These are phyloP conservation scores for Sporisorium reilianum DNA, from an alignment of 1,284 basidiomycete genomes.

Conservation along the genomic window DNA sequence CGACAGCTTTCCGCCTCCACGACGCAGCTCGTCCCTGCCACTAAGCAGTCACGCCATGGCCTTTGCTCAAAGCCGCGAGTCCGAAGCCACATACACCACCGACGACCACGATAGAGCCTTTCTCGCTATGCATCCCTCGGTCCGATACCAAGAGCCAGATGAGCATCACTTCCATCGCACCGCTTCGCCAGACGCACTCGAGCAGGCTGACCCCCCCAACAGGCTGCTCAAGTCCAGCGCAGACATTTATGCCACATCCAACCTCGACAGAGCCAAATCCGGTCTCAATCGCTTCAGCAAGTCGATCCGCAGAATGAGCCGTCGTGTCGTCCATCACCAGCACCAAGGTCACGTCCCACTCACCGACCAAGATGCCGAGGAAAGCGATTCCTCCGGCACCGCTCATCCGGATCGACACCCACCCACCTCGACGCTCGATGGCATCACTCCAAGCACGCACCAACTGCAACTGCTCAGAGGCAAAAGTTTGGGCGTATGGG, in stretches of 20 bases:
- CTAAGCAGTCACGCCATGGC: conserved; percentile 16
- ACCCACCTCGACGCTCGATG: background rate
- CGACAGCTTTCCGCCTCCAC: conserved; percentile 9
- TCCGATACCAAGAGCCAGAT: conserved; percentile 21
- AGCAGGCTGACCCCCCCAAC: conserved; percentile 13
- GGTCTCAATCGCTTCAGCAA: conserved; percentile 56
- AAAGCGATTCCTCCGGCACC: conserved; percentile 41
- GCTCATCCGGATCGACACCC: conserved; percentile 5
- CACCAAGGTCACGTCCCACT: conserved; percentile 45
- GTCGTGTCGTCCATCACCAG: conserved; percentile 81
- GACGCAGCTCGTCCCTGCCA: conserved; percentile 29
- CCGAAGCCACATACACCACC: conserved; percentile 28
- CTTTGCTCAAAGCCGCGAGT: conserved; percentile 19
- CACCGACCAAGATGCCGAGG: conserved; percentile 43
- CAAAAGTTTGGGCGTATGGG: conserved; percentile 81
- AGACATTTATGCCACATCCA: conserved; percentile 39
- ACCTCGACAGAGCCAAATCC: conserved; percentile 34
- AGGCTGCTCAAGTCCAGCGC: conserved; percentile 50
- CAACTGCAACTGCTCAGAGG: conserved; percentile 75
- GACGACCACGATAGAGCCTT: conserved; percentile 41
- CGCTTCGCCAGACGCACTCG: conserved; percentile 40
- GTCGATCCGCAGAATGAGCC: conserved; percentile 77
- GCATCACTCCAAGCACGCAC: conserved; percentile 18
- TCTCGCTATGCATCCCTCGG: conserved; percentile 27
- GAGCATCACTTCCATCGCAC: conserved; percentile 20